These are phyloP conservation scores for Agaricus blazei DNA, from an alignment of 768 basidiomycete genomes.

Conservation along the genomic window DNA sequence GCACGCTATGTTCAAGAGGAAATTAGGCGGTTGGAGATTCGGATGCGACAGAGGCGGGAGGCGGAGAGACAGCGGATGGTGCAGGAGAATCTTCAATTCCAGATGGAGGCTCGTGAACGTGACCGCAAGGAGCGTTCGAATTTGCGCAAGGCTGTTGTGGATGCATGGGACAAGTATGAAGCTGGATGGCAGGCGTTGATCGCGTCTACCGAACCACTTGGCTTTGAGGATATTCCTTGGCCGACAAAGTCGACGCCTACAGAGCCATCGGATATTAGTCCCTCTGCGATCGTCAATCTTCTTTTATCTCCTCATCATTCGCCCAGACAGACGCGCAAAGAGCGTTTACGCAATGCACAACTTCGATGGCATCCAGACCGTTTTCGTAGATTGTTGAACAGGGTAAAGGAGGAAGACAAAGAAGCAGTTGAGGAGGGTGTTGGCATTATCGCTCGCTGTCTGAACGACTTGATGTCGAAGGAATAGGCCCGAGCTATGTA, in stretches of 20 bases:
- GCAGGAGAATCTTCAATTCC: slow-evolving; percentile 40
- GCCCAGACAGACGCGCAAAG: slow-evolving; percentile 49
- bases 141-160: slow-evolving; percentile 38
- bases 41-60: slow-evolving; percentile 45
- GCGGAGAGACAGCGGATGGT: slow-evolving; percentile 41
- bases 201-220: slow-evolving; percentile 39
- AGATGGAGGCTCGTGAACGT: slow-evolving; percentile 35
- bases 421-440: slow-evolving; percentile 54
- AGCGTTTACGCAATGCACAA: slow-evolving; percentile 61
- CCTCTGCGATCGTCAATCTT: slow-evolving; percentile 52
- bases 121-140: slow-evolving; percentile 37
- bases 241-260: slow-evolving; percentile 44
- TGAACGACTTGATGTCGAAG: slow-evolving; percentile 59
- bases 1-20: slow-evolving; percentile 46
- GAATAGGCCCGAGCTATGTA: slow-evolving; percentile 18
- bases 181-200: slow-evolving; percentile 52
- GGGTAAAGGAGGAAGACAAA: slow-evolving; percentile 50
- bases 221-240: slow-evolving; percentile 70
- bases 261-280: slow-evolving; percentile 43
- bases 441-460: slow-evolving; percentile 57
- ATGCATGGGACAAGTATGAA: slow-evolving; percentile 66
- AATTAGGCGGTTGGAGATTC: slow-evolving; percentile 46
- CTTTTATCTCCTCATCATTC: slow-evolving; percentile 66
- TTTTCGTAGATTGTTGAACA: slow-evolving; percentile 51
- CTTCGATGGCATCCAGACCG: slow-evolving; percentile 82